These are phyloP conservation scores for Metschnikowia borealis DNA, from an alignment of 805 yeast species.

Conservation along the genomic window DNA sequence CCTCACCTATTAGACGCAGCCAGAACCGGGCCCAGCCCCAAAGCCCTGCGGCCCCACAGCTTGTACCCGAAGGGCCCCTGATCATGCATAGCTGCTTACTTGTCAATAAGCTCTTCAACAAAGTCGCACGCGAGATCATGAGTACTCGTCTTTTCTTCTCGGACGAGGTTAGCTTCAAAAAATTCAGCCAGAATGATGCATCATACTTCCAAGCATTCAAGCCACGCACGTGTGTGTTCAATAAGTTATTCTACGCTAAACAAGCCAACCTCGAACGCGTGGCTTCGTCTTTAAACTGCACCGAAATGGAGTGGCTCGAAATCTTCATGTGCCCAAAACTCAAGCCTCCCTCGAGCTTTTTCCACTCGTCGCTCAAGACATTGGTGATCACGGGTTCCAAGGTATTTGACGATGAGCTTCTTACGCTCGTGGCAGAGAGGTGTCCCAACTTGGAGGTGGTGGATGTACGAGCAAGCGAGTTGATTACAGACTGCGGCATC, in stretches of 20 bases:
- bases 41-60: neutral
- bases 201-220: constrained; percentile 11
- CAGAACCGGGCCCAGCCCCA: constrained; percentile 21
- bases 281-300: constrained; percentile 38
- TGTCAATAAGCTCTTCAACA: constrained; percentile 67
- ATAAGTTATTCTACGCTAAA: constrained; percentile 54
- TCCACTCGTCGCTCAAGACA: constrained; percentile 30
- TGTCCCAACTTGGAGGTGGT: constrained; percentile 60
- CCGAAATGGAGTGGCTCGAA: constrained; percentile 63
- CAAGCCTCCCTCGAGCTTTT: constrained; percentile 44
- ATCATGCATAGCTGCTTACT: constrained; percentile 57
- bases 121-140: constrained; percentile 51
- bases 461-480: constrained; percentile 82
- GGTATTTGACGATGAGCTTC: constrained; percentile 54
- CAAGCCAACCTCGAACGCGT: constrained; percentile 54
- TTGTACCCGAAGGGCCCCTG: neutral
- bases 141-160: constrained; percentile 54
- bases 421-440: constrained; percentile 47
- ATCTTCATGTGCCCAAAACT: constrained; percentile 77
- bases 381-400: constrained; percentile 71
- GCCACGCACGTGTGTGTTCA: constrained; percentile 53
- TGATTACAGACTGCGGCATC: constrained; percentile 71
- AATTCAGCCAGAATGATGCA: constrained; percentile 21
- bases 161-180: constrained; percentile 42
- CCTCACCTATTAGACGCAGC: constrained; percentile 55